Base-by-base conservation (phyloP, 2,329 filamentous ascomycete genomes). In the Hawksworthiomyces lignivorus region DNA sequence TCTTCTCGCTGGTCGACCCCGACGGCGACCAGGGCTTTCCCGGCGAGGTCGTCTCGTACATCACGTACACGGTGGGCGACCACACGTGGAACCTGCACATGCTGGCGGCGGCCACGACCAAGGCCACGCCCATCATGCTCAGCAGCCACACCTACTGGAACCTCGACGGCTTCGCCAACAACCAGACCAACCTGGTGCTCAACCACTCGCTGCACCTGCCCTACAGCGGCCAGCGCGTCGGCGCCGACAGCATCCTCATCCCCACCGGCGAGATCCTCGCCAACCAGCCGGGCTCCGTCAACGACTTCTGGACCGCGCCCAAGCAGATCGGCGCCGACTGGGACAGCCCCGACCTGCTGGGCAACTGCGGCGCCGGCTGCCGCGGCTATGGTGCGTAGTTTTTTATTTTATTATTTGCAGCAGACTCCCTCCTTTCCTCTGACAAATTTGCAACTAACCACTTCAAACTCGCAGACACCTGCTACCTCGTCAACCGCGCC, bases 121-220 rank as follows among this genome's bases (percentile, higher is more conserved):
- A 84, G 64, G 82, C 80, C 64, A 89, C 85, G 6, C 85, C 85
- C 36, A 87, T 90, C 59, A 89, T 90, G 84, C 70, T 90, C 44
- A 84, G 75, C 56, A 73, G 67, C 50, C 70, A 85, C 67, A 77
- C 75, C 7, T 90, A 90, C 70, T 90, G 84, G 85, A 89, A 89
- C 59, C 68, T 90, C 33, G 84, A 89, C 54, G 85, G 80, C 26
- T 90, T 84, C 54, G 72, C 81, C 54, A 87, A 88, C 63, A 77
- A 82, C 44, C 71, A 83, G 57, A 84, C 82, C 3, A 67, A 69
- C 44, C 68, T 65, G 2, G 72, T 74, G 12, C 68, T 85, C 41
- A 84, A 88, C 64, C 82, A 88, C 65, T 82, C 80, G 12, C 69
- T 89, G 34, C 71, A 80, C 58, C 57, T 89, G 57, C 85, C 85